Evolutionary conservation across 345 rosid genomes (phyloP).

Genomic region (Durio zibethinus): DNA sequence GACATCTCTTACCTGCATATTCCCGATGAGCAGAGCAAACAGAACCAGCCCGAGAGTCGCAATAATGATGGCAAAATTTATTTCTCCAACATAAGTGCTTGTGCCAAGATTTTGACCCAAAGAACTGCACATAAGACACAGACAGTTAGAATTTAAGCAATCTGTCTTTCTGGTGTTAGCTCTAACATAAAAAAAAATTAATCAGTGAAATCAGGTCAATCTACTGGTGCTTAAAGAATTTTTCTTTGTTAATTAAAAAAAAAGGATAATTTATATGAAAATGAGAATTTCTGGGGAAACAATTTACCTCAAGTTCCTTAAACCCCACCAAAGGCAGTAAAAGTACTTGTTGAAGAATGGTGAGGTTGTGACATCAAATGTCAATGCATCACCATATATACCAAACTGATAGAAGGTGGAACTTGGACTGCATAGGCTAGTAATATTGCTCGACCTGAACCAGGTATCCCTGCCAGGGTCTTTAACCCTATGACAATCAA

Average conservation of each 20-base stretch:
- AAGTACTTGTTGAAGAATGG: constrained; percentile 78
- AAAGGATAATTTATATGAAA: background rate
- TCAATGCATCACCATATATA: constrained; percentile 70
- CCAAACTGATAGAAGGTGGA: constrained; percentile 57
- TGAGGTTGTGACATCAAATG: constrained; percentile 46
- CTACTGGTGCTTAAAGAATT: background rate
- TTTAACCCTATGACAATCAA: constrained; percentile 53
- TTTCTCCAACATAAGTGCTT: constrained; percentile 81
- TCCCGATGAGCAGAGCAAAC: constrained; percentile 89
- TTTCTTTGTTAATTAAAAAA: background rate
- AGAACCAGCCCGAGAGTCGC: constrained; percentile 86
- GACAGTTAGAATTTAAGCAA: background rate
- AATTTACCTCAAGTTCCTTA: constrained; percentile 39
- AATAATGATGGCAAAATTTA: constrained; percentile 60
- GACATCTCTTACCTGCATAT: constrained; percentile 64
- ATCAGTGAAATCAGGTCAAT: too few relatives aligned
- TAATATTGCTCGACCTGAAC: constrained; percentile 66
- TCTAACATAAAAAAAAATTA: background rate
- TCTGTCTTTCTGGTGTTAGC: background rate
- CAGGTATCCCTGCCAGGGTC: constrained; percentile 44
- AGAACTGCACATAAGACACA: constrained; percentile 49
- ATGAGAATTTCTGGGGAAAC: background rate
- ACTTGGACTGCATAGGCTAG: constrained; percentile 46
- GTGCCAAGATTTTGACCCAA: constrained; percentile 79
- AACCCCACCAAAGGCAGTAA: constrained; percentile 97